Base-by-base conservation (phyloP, 768 basidiomycete species). In the Mycena rosella region DNA sequence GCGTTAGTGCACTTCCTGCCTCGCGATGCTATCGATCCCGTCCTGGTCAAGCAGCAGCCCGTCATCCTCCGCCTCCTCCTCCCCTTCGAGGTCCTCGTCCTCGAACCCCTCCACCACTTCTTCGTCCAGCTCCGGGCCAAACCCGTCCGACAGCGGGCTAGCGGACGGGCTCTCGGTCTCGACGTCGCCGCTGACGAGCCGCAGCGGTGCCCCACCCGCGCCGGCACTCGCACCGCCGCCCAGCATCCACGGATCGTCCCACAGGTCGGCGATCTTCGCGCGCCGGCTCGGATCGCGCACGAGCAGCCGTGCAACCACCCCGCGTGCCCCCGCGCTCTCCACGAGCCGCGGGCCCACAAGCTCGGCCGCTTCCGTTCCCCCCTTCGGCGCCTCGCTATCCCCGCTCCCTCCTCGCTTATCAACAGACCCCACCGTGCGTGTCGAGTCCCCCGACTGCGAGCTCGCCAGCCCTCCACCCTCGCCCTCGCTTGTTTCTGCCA, bases 271-370 rank as follows among this genome's bases (percentile, higher is more conserved):
- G 34, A 94, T 81, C 71, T 84, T 83, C 48, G 88, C 85, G n/a
- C 94, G 81, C 70, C 87, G 86, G 71, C 75, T 81, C 55, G 91
- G 87, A 77, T 96, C 90, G 29, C 94, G 80, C 22, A 92, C 90
- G 45, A 96, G 81, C 54, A 96, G 73, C 51, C 83, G 78, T 13
- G 75, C 85, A 0, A 92, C 93, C 42, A 93, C 79, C 22, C 84
- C 73, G 74, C 82, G 83, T 49, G 88, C 85, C 8, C 85, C 87
- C 17, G 75, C 75, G 65, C 82, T 82, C 73, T 79, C 44, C 77
- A 82, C 78, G 32, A 86, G 75, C 44, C 72, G 60, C 53, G 67
- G 77, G 5, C 84, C 83, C 61, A 77, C 74, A 53, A 84, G 72
- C 69, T 80, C 80, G 34, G 74, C 78, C 7, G 74, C 75, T 11